Percentiles rank a stretch among this genome's conserved stretches.
Evolutionary conservation across 179 eudicot species (phyloP).

Genomic region (Spinacia oleracea): DNA sequence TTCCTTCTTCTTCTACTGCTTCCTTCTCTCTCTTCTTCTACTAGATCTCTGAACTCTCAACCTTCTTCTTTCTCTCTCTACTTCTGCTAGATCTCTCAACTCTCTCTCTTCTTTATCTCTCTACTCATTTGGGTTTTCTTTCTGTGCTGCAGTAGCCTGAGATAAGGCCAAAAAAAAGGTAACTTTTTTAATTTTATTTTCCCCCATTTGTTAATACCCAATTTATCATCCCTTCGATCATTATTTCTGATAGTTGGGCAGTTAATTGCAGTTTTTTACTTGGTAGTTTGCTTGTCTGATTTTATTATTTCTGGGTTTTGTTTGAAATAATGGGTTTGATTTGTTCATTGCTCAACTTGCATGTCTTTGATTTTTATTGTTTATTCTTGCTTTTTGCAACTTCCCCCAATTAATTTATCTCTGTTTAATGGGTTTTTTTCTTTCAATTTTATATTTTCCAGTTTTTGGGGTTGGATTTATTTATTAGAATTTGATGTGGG

Average conservation of each 20-base stretch:
- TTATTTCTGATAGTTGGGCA: neutral
- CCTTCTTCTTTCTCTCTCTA: neutral
- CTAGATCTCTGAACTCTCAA: conserved; percentile 4
- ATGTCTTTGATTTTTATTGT: conserved; percentile 11
- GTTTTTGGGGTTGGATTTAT: conserved; percentile 1
- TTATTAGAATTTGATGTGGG: conserved; percentile 8
- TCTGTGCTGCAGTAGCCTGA: conserved; percentile 13
- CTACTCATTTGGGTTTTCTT: conserved; percentile 8
- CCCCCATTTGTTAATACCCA: neutral
- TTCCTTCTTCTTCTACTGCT: conserved; percentile 13
- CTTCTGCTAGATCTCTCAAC: neutral
- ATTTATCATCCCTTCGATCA: neutral
- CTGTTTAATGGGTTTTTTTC: neutral
- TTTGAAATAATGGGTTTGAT: conserved; percentile 16
- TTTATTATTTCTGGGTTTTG: conserved; percentile 7
- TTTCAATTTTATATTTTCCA: neutral
- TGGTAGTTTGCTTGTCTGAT: neutral
- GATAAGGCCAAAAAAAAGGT: neutral
- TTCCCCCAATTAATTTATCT: neutral
- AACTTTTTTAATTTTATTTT: neutral
- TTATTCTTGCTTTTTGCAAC: neutral
- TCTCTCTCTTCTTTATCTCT: neutral
- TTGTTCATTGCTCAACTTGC: conserved; percentile 21
- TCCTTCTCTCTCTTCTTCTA: neutral
- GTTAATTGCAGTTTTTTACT: conserved; percentile 3